A percentile compares a stretch with the other conserved stretches of the same genome.
Conservation (phyloP, 2,329 filamentous ascomycete species). For the Chrysosporium queenslandicum region DNA sequence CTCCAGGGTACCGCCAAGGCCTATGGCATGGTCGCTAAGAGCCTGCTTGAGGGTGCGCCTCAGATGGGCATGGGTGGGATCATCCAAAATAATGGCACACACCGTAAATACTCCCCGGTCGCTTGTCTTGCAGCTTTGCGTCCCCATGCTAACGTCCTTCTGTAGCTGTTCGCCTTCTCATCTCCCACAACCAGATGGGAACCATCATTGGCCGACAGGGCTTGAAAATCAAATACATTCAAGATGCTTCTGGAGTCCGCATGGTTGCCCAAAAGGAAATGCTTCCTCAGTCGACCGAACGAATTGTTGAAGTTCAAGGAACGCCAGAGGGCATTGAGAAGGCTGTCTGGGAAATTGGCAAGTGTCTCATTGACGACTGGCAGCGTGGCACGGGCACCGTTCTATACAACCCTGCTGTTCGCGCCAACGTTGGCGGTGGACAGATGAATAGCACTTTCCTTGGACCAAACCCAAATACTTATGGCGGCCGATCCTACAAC, state of each 20-base stretch:
- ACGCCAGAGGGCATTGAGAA: constrained; percentile 91
- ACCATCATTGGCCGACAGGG: constrained; percentile 96
- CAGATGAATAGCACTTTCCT: constrained; percentile 42
- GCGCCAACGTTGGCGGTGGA: constrained; percentile 59
- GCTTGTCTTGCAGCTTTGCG: neutral
- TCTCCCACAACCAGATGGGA: constrained; percentile 99
- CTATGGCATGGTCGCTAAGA: constrained; percentile 85
- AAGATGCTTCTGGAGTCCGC: constrained; percentile 89
- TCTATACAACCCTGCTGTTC: constrained; percentile 90
- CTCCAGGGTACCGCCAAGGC: constrained; percentile 83
- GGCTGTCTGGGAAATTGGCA: constrained; percentile 96
- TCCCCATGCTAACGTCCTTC: constrained; percentile 16
- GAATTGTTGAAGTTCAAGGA: constrained; percentile 93
- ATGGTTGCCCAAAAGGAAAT: constrained; percentile 99
- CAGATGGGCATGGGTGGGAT: constrained; percentile 93
- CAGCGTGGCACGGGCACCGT: constrained; percentile 94
- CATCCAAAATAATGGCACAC: constrained; percentile 76
- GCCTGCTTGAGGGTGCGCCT: constrained; percentile 83
- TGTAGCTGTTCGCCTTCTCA: constrained; percentile 87
- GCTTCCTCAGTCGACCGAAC: constrained; percentile 96
- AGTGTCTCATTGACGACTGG: constrained; percentile 96
- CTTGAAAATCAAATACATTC: constrained; percentile 98
- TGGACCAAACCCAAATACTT: constrained; percentile 30
- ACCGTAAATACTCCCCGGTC: constrained; percentile 56
- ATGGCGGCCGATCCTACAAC: constrained; percentile 61